Percentiles rank a stretch among this genome's conserved stretches.
phyloP scores from a whole-genome alignment of 2,329 filamentous ascomycete species.

The Neoarthrinium moseri region DNA sequence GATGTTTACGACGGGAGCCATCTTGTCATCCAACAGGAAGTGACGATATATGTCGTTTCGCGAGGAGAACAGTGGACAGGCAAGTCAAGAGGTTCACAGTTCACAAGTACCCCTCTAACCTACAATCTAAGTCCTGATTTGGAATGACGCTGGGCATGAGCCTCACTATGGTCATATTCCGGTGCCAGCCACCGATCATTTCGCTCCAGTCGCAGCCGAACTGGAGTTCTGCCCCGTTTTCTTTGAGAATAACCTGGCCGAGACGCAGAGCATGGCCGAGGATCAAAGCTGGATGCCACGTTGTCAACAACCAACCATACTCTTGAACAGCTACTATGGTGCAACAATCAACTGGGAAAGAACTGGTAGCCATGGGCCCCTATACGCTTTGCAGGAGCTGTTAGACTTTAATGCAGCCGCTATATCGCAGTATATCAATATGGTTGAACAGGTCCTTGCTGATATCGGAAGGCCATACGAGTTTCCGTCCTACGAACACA shows the following conservation, averaged over 20 bases:
- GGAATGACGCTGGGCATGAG: too few species aligned
- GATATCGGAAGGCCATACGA: background rate
- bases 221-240: background rate
- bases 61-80: too few species aligned
- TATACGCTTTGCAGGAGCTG: too few species aligned
- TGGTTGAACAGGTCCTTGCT: background rate
- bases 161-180: background rate
- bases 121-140: too few species aligned
- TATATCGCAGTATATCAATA: background rate
- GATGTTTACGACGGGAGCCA: background rate
- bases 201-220: background rate
- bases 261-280: background rate
- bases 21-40: background rate
- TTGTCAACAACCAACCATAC: background rate
- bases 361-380: background rate
- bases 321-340: background rate
- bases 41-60: background rate
- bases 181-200: background rate
- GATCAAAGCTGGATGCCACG: background rate
- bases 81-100: too few species aligned
- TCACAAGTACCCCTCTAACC: too few species aligned
- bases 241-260: background rate
- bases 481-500: background rate
- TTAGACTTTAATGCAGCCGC: too few species aligned
- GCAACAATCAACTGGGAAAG: background rate